Evolutionary conservation across 768 basidiomycete genomes (phyloP), one percentile per base, ranked within the genome.

Genomic region (Suillus bovinus): DNA sequence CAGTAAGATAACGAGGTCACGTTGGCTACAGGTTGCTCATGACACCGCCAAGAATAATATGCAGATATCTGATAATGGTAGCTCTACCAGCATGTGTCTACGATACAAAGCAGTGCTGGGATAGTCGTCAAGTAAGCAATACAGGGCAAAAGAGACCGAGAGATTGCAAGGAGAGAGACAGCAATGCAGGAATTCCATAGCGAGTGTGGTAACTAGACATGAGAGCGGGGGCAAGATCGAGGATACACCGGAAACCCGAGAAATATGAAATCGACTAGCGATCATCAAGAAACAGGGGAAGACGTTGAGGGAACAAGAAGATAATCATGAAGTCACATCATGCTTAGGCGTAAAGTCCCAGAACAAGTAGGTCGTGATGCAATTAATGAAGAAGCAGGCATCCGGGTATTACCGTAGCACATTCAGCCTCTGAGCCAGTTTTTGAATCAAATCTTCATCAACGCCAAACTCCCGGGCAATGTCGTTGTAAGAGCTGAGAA

Each of bases 401-500:
- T 52, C 16, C 24, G 36, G 54, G 24, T 42, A 59, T 73, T 63
- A 73, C 63, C 44, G 66, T 44, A 75, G 64, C 24, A 61, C 66
- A 38, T 65, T 56, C 11, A 90, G 77, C 56, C 88, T 81, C 64
- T 88, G 85, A 44, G 83, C 86, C 50, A 90, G 80, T 4, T 87
- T 86, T 68, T 89, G 83, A 50, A 91, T 84, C 31, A 90, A 70
- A 47, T 86, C 80, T 36, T 89, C 78, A 59, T 89, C 86, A 24
- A 91, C 80, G n/a, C 89, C 89, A 63, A 90, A 90, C 71, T 91
- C 90, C 66, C 80, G 80, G 27, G 90, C 89, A n/a, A 91, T 80
- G 27, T 82, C 81, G 52, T 80, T 80, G 29, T 71, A 85, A 59
- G 69, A 80, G 57, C 65, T 68, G 46, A 57, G 60, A 33, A 27